Evolutionary conservation across 495 filamentous ascomycete species (phyloP).

Genomic region (Neurospora sp.): DNA sequence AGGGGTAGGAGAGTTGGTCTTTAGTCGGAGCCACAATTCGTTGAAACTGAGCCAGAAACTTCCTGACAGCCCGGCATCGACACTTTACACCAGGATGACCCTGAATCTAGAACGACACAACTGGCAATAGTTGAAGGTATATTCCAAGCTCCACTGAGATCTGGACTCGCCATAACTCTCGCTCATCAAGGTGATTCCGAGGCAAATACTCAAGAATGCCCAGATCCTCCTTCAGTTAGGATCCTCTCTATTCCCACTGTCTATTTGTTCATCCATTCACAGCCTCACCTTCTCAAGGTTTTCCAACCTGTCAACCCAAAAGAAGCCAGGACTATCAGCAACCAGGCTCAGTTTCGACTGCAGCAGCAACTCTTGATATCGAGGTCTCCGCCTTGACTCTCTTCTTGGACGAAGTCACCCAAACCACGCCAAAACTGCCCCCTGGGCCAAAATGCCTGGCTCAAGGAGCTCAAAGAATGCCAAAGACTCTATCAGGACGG

Average conservation of each 20-base stretch:
- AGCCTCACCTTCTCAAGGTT: not conserved
- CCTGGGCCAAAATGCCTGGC: not conserved
- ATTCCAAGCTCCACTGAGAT: not conserved
- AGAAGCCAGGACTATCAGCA: not conserved
- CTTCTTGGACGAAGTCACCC: not conserved
- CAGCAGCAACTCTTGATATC: not conserved
- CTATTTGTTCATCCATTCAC: not conserved
- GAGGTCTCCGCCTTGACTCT: not conserved
- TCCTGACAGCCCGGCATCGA: not conserved
- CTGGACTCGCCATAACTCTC: not conserved
- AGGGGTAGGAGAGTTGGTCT: not conserved
- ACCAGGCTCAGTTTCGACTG: not conserved
- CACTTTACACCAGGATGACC: not conserved
- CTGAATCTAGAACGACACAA: not conserved
- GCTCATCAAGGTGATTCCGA: not conserved
- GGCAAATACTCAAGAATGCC: not conserved
- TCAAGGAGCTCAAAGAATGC: not conserved
- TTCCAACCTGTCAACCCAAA: not conserved
- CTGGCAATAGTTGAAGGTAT: not conserved
- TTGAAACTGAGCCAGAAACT: not conserved
- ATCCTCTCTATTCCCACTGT: not conserved
- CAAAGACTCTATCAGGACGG: not conserved
- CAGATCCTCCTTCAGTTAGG: not conserved
- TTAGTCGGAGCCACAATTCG: not conserved
- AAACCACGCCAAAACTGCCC: not conserved